Conservation (phyloP, 2,329 filamentous ascomycete species). For the Chaetoscypha palmicola region DNA sequence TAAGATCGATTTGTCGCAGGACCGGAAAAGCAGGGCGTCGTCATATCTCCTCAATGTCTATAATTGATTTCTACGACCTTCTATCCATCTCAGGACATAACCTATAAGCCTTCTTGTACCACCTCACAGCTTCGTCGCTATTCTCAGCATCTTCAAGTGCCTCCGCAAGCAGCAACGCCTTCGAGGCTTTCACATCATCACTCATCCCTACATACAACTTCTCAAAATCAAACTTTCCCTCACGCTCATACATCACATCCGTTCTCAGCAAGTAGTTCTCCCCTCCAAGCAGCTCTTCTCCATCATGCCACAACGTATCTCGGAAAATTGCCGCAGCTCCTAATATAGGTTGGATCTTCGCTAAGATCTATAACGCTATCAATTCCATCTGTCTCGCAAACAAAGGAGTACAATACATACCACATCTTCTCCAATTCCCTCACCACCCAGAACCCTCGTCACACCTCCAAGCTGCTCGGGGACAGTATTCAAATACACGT, state of each 20-base stretch:
- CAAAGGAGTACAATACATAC: too few relatives aligned
- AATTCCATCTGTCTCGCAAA: neutral
- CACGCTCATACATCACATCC: slow-evolving; percentile 16
- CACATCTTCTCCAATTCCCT: too few relatives aligned
- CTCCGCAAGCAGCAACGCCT: slow-evolving; percentile 3
- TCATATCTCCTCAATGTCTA: too few relatives aligned
- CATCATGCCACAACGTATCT: slow-evolving; percentile 17
- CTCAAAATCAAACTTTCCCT: slow-evolving; percentile 12
- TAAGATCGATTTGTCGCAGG: too few relatives aligned
- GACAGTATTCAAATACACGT: slow-evolving; percentile 17
- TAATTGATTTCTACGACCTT: too few relatives aligned
- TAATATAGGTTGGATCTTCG: slow-evolving; percentile 6
- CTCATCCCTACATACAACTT: neutral
- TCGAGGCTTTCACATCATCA: neutral
- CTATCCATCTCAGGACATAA: slow-evolving; percentile 11
- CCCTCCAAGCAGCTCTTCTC: slow-evolving; percentile 12
- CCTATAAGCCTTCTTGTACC: slow-evolving; percentile 6
- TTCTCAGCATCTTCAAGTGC: slow-evolving; percentile 3
- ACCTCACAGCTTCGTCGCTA: neutral
- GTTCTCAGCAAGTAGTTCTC: slow-evolving; percentile 17
- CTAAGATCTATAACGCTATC: neutral
- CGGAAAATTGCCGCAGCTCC: slow-evolving; percentile 14
- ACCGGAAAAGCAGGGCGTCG: too few relatives aligned
- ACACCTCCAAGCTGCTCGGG: slow-evolving; percentile 2
- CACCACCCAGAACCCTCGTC: slow-evolving; percentile 6